These are phyloP conservation scores for Malbranchea cinnamomea DNA, from an alignment of 2,329 filamentous ascomycete genomes.

Conservation along the genomic window DNA sequence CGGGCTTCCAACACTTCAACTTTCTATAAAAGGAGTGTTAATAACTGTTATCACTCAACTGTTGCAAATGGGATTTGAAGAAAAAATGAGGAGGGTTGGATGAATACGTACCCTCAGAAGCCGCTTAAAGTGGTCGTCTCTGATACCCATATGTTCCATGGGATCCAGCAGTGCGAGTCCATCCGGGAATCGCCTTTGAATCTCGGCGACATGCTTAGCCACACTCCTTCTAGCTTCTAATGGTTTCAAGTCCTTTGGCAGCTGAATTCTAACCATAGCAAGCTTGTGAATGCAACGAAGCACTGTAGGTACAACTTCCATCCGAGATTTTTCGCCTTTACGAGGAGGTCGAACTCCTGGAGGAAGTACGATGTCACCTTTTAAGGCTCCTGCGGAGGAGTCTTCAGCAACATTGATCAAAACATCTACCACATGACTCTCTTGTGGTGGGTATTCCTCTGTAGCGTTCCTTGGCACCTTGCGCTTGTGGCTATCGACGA, in stretches of 20 bases:
- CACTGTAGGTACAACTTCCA: conserved; percentile 75
- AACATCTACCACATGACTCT: conserved; percentile 72
- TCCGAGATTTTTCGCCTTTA: conserved; percentile 50
- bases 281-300: conserved; percentile 75
- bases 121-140: conserved; percentile 84
- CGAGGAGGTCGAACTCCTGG: conserved; percentile 45
- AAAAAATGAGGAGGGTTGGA: neutral
- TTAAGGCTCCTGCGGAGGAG: conserved; percentile 35
- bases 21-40: conserved; percentile 43
- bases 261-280: conserved; percentile 66
- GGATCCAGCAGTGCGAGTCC: conserved; percentile 81
- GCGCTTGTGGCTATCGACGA: conserved; percentile 58
- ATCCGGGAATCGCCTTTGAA: conserved; percentile 79
- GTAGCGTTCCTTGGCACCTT: conserved; percentile 51
- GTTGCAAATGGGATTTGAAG: neutral
- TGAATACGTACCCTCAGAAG: conserved; percentile 46
- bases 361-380: conserved; percentile 49
- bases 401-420: conserved; percentile 49
- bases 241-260: conserved; percentile 61
- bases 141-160: conserved; percentile 91
- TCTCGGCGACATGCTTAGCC: conserved; percentile 56
- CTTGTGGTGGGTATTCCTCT: conserved; percentile 56
- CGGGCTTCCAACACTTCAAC: conserved; percentile 93
- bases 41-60: no score
- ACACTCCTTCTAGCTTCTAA: conserved; percentile 54